phyloP scores from a whole-genome alignment of 768 basidiomycete species.

The Phanerochaete carnosa region DNA sequence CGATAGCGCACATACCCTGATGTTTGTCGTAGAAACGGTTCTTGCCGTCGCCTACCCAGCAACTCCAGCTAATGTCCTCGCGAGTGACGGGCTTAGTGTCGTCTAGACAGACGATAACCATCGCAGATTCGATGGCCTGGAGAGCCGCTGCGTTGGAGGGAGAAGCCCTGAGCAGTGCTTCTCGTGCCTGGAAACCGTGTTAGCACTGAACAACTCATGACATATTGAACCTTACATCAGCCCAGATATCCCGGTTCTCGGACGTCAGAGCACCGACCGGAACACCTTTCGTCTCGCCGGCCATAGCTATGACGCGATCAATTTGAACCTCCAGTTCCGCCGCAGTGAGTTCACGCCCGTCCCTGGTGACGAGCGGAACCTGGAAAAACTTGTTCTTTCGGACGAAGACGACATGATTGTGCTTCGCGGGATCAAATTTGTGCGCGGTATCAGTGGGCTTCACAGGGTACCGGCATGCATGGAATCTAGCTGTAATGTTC shows the following conservation, averaged over 20 bases:
- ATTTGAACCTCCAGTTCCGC: constrained; percentile 85
- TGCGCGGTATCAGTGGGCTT: constrained; percentile 79
- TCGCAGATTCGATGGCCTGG: constrained; percentile 83
- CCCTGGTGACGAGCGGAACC: constrained; percentile 62
- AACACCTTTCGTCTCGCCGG: constrained; percentile 42
- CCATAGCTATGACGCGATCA: constrained; percentile 60
- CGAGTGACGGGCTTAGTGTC: constrained; percentile 77
- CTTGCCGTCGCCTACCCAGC: constrained; percentile 87
- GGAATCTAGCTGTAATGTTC: constrained; percentile 56
- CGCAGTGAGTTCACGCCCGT: constrained; percentile 70
- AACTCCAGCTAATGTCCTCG: constrained; percentile 75
- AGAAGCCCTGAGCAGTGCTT: constrained; percentile 60
- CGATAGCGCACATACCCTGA: constrained; percentile 60
- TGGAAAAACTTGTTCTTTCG: constrained; percentile 91
- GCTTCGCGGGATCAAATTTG: constrained; percentile 68
- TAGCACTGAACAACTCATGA: constrained; percentile 9
- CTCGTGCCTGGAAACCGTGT: constrained; percentile 40
- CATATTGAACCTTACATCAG: constrained; percentile 49
- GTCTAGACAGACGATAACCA: constrained; percentile 85
- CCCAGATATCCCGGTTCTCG: constrained; percentile 89
- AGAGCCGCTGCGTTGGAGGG: constrained; percentile 63
- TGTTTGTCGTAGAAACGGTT: constrained; percentile 98
- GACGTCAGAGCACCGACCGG: constrained; percentile 79
- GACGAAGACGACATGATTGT: constrained; percentile 89
- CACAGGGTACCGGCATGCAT: constrained; percentile 83